These are phyloP conservation scores for Pisolithus marmoratus DNA, from an alignment of 768 basidiomycete genomes.

Conservation along the genomic window DNA sequence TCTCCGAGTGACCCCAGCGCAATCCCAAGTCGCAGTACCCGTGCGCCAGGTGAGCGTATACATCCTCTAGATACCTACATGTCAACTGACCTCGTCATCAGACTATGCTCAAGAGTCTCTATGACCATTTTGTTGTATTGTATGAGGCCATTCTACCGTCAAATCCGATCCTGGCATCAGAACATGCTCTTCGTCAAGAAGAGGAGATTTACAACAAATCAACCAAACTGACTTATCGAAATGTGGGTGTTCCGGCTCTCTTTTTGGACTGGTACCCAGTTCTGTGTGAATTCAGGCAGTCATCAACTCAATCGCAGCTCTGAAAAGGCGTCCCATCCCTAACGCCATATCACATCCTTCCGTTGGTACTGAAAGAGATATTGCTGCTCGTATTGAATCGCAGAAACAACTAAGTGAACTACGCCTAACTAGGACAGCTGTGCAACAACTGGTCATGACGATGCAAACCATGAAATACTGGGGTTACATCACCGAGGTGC, in stretches of 20 bases:
- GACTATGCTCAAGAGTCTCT: slow-evolving; percentile 71
- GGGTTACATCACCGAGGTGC: slow-evolving; percentile 69
- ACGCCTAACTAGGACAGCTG: slow-evolving; percentile 42
- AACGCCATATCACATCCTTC: slow-evolving; percentile 57
- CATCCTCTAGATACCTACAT: background rate
- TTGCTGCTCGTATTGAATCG: slow-evolving; percentile 49
- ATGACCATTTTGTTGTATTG: slow-evolving; percentile 64
- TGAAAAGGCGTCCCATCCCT: slow-evolving; percentile 53
- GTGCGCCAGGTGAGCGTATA: slow-evolving; percentile 61
- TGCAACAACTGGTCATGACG: slow-evolving; percentile 59
- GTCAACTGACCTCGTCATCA: slow-evolving; percentile 17
- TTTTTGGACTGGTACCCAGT: slow-evolving; percentile 2
- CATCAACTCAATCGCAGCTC: slow-evolving; percentile 43
- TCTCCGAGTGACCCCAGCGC: slow-evolving; percentile 59
- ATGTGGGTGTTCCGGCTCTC: slow-evolving; percentile 41
- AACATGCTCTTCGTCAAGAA: slow-evolving; percentile 81
- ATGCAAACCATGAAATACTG: slow-evolving; percentile 52
- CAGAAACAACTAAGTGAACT: slow-evolving; percentile 49
- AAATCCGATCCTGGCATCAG: slow-evolving; percentile 59
- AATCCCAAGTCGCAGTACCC: slow-evolving; percentile 65
- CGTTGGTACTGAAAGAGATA: slow-evolving; percentile 69
- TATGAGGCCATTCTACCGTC: slow-evolving; percentile 52
- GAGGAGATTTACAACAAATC: slow-evolving; percentile 70
- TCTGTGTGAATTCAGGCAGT: slow-evolving; percentile 35
- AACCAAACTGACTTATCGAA: slow-evolving; percentile 77